Conservation (phyloP, 306 rosid species). For the Lotus japonicus region DNA sequence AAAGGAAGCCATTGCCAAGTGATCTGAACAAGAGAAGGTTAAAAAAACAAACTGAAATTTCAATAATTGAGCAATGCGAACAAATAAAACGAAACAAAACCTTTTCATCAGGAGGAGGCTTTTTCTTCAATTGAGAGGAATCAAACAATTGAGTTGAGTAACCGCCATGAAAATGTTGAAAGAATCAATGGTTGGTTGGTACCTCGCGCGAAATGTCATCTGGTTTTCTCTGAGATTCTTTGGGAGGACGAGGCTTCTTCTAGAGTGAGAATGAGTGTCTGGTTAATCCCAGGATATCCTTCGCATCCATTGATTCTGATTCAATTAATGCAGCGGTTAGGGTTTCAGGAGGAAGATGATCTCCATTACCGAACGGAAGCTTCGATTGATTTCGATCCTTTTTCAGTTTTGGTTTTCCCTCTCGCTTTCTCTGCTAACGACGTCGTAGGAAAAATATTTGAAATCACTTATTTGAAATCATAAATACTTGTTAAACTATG, state of each 20-base stretch:
- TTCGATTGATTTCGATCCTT: no score
- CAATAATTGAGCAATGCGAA: no score
- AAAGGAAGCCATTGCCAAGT: constrained; percentile 99
- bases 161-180: not conserved
- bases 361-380: not conserved
- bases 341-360: constrained; percentile 14
- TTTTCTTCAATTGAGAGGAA: constrained; percentile 60
- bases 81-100: no score
- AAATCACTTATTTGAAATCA: no score
- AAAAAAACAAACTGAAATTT: no score
- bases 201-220: constrained; percentile 99
- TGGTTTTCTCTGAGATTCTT: constrained; percentile 92
- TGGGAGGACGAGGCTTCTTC: constrained; percentile 74
- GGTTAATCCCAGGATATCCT: constrained; percentile 85
- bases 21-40: no score
- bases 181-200: not conserved
- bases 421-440: constrained; percentile 19
- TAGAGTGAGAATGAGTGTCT: constrained; percentile 57
- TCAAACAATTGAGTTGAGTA: constrained; percentile 34
- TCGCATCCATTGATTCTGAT: constrained; percentile 59
- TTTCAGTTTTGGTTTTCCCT: no score
- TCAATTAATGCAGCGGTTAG: not conserved
- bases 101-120: constrained; percentile 68
- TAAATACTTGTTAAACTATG: no score
- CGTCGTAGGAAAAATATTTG: not conserved